Base-by-base conservation (phyloP, 345 rosid species). In the Pistacia integerrima region DNA sequence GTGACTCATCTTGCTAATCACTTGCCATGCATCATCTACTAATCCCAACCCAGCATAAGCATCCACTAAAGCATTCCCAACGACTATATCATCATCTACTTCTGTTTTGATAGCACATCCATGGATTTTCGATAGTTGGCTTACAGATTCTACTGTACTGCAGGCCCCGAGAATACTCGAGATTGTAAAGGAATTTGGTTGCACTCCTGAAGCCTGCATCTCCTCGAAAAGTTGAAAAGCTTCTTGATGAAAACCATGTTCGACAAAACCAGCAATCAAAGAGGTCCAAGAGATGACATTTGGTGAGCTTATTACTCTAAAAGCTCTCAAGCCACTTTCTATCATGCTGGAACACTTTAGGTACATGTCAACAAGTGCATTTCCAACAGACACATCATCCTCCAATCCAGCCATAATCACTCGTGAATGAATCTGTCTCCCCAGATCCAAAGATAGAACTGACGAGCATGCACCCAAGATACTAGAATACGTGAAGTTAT, bases 281-380 rank as follows among this genome's bases (percentile, higher is more conserved):
- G 91, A 82, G 54, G 97, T 89, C 95, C 97, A 91, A 66, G 97
- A 89, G 70, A 92, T 67, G 71, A 88, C 85, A 76, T 90, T 84
- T 18, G 88, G 90, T 8, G 84, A 82, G 13, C 68, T 25, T 71
- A 92, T 85, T 64, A 70, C 83, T 70, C 77, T 44, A 71, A 92
- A 90, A 22, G 84, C 79, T 83, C 83, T 73, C 74, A 76, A 67
- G 10, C 88, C 90, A 74, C 88, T 79, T 56, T 79, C 85, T 48
- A 82, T 70, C 4, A 36, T 64, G 25, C 64, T 25, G 2, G 91
- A 90, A 66, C 91, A 91, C 75, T 89, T 91, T 84, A 85, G 84
- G 74, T 92, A 92, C 91, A 89, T 88, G 79, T 88, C 88, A 63
- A 88, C 69, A 75, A 92, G 89, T 9, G 90, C 84, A 75, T 92